Percentiles rank a stretch among this genome's conserved stretches.
These are phyloP conservation scores for Gossypium trilobum DNA, from an alignment of 441 rosid genomes.

Conservation along the genomic window DNA sequence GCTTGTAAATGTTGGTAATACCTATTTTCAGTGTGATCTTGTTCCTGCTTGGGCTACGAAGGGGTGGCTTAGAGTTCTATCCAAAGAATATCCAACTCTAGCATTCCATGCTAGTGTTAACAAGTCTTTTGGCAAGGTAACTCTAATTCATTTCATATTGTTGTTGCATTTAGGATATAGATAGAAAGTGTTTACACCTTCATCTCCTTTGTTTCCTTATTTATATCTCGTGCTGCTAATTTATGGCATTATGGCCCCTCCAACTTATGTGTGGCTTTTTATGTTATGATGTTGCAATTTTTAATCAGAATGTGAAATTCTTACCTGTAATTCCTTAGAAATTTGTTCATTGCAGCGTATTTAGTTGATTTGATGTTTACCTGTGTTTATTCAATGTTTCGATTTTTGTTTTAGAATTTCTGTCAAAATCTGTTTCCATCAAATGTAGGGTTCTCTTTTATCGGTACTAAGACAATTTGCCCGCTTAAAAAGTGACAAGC, in stretches of 20 bases:
- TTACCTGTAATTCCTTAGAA: background rate
- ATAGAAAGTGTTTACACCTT: background rate
- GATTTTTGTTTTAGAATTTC: background rate
- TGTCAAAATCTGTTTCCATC: background rate
- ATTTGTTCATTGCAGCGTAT: background rate
- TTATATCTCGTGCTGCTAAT: background rate
- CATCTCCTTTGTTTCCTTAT: background rate
- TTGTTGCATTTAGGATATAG: background rate
- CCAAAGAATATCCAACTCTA: constrained; percentile 85
- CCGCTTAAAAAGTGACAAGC: constrained; percentile 84
- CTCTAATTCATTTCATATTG: background rate
- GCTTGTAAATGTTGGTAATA: background rate
- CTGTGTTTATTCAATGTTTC: background rate
- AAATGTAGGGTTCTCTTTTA: constrained; percentile 71
- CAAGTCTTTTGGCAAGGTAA: constrained; percentile 90
- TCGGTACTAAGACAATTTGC: constrained; percentile 85
- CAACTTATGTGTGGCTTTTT: background rate
- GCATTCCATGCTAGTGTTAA: constrained; percentile 93
- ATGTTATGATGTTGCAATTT: background rate
- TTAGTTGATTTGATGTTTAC: background rate
- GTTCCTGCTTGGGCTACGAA: constrained; percentile 94
- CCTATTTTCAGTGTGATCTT: constrained; percentile 66
- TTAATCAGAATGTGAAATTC: background rate
- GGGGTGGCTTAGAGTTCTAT: constrained; percentile 77
- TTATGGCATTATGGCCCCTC: background rate